These are phyloP conservation scores for Draba incana DNA, from an alignment of 345 rosid genomes.

Conservation along the genomic window DNA sequence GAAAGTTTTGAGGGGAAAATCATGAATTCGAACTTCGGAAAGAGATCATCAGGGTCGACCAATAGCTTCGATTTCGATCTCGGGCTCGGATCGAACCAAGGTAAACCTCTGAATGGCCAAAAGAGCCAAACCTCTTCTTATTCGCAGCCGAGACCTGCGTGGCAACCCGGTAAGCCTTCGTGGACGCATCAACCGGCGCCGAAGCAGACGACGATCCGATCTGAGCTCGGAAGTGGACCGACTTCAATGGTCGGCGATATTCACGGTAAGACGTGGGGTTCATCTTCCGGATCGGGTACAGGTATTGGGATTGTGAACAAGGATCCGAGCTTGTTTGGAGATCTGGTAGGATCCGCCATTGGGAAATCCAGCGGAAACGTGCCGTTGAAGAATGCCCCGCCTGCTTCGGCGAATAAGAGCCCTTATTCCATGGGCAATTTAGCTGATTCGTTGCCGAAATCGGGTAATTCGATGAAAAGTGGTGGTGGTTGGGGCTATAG, in stretches of 20 bases:
- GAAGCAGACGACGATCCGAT: conserved; percentile 45
- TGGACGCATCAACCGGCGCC: conserved; percentile 93
- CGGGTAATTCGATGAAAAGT: conserved; percentile 44
- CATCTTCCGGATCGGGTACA: conserved; percentile 51
- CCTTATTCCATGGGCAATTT: conserved; percentile 81
- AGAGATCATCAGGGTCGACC: conserved; percentile 59
- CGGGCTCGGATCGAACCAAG: conserved; percentile 72
- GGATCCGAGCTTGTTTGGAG: conserved; percentile 80
- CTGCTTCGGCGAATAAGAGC: conserved; percentile 48
- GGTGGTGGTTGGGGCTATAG: conserved; percentile 58
- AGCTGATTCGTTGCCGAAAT: conserved; percentile 78
- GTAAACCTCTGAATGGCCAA: conserved; percentile 72
- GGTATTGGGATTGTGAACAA: conserved; percentile 73
- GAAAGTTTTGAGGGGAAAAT: conserved; percentile 16
- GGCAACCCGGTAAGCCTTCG: conserved; percentile 77
- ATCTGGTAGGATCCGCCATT: conserved; percentile 81
- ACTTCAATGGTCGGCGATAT: conserved; percentile 91
- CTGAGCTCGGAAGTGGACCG: conserved; percentile 55
- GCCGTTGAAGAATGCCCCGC: conserved; percentile 68
- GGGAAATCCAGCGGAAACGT: conserved; percentile 61
- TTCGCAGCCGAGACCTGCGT: conserved; percentile 65
- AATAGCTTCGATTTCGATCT: conserved; percentile 70
- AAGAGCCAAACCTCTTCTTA: conserved; percentile 57
- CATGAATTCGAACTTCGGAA: conserved; percentile 68
- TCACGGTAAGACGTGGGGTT: conserved; percentile 81